A percentile compares a stretch with the other conserved stretches of the same genome.
Evolutionary conservation across 1,139 yeast species (phyloP).

Genomic region (Kodamaea sp.): DNA sequence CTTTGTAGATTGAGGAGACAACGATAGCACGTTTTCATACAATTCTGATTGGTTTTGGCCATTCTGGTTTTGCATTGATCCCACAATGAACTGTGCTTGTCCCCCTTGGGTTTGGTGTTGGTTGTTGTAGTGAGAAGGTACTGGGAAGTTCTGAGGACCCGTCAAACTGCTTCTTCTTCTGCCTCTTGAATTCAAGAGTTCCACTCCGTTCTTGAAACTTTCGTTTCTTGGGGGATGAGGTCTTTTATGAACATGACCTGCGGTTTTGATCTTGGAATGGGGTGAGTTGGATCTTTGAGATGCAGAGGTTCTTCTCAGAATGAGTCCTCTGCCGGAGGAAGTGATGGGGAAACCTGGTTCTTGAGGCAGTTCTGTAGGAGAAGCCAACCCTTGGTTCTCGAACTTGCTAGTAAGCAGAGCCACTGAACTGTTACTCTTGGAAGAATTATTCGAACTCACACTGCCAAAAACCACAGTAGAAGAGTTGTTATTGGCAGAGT

Average conservation of each 20-base stretch:
- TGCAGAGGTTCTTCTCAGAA: conserved; percentile 18
- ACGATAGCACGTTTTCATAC: conserved; percentile 1
- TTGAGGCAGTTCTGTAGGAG: conserved; percentile 20
- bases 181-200: conserved; percentile 4
- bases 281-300: conserved; percentile 20
- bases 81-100: not conserved
- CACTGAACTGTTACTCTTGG: conserved; percentile 18
- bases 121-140: not conserved
- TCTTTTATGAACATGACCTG: conserved; percentile 37
- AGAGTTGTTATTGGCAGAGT: conserved; percentile 6
- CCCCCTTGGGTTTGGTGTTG: not conserved
- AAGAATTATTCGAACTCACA: conserved; percentile 7
- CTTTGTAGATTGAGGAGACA: conserved; percentile 5
- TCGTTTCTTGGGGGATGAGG: conserved; percentile 12
- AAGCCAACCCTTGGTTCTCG: conserved; percentile 29
- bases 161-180: conserved; percentile 6
- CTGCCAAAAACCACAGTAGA: not conserved
- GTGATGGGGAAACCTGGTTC: conserved; percentile 2
- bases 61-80: not conserved
- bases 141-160: not conserved
- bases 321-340: conserved; percentile 4
- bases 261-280: conserved; percentile 26
- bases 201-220: conserved; percentile 6
- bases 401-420: conserved; percentile 30
- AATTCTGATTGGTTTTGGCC: not conserved